phyloP scores from a whole-genome alignment of 148 eudicot genomes.

The Nepenthes mirabilis region DNA sequence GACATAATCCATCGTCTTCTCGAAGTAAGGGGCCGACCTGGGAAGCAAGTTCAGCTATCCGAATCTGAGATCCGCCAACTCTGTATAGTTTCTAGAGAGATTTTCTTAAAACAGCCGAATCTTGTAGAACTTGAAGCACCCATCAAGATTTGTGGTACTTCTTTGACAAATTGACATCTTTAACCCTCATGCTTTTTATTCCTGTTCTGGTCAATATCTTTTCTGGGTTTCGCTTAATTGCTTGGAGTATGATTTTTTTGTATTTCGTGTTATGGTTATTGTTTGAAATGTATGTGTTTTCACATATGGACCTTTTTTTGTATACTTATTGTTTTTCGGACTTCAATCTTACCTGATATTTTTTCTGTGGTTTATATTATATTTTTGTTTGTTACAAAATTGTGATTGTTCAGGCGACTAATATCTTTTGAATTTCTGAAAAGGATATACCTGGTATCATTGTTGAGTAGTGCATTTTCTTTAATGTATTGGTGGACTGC shows the following conservation, averaged over 20 bases:
- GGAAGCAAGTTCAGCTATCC: conserved; percentile 75
- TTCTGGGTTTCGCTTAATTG: neutral
- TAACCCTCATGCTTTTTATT: neutral
- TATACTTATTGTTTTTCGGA: no score
- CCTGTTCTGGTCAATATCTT: neutral
- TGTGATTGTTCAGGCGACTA: no score
- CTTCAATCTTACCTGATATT: no score
- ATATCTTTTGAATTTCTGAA: no score
- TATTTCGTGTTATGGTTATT: neutral
- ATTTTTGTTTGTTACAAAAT: no score
- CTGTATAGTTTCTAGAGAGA: conserved; percentile 53
- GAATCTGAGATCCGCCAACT: conserved; percentile 85
- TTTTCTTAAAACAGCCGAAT: conserved; percentile 72
- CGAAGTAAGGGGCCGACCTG: conserved; percentile 47
- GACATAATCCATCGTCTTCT: conserved; percentile 54
- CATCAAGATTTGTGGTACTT: conserved; percentile 75
- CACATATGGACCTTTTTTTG: no score
- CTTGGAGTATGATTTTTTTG: neutral
- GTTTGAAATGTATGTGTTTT: neutral
- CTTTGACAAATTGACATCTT: neutral
- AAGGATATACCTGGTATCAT: no score
- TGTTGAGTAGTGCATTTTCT: no score
- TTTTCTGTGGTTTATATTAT: no score
- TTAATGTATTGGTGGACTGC: no score
- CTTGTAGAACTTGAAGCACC: conserved; percentile 84